Percentiles rank a stretch among this genome's conserved stretches.
These are phyloP conservation scores for Tremella fuciformis DNA, from an alignment of 768 basidiomycete species.

Conservation along the genomic window DNA sequence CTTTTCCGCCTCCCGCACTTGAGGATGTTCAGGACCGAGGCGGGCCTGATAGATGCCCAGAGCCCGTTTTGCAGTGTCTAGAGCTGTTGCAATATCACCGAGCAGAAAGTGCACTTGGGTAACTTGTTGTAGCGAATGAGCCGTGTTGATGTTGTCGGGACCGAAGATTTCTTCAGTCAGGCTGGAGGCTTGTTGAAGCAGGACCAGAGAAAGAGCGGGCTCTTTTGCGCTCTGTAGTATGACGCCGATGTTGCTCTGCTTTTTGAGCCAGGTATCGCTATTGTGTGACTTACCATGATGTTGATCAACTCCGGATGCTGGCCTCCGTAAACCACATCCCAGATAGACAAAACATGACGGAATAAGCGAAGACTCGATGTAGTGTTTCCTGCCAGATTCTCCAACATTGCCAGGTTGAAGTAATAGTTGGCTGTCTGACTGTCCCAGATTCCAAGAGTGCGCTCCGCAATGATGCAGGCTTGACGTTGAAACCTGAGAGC, in stretches of 20 bases:
- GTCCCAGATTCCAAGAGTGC: slow-evolving; percentile 53
- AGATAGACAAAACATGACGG: slow-evolving; percentile 52
- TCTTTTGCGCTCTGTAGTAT: neutral
- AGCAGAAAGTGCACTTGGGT: slow-evolving; percentile 53
- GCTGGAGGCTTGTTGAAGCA: slow-evolving; percentile 44
- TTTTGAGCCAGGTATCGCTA: neutral
- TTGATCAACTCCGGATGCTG: slow-evolving; percentile 52
- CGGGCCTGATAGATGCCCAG: slow-evolving; percentile 47
- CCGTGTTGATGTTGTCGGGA: slow-evolving; percentile 49
- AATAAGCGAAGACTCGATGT: slow-evolving; percentile 49
- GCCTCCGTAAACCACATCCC: slow-evolving; percentile 52
- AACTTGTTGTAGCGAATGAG: slow-evolving; percentile 50
- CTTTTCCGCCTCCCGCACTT: slow-evolving; percentile 51
- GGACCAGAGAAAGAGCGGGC: slow-evolving; percentile 40
- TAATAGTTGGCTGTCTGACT: slow-evolving; percentile 54
- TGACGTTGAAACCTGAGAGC: slow-evolving; percentile 54
- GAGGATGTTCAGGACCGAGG: slow-evolving; percentile 50
- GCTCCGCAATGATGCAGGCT: slow-evolving; percentile 54
- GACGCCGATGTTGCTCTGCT: neutral
- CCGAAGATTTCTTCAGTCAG: slow-evolving; percentile 50
- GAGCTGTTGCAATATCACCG: slow-evolving; percentile 49
- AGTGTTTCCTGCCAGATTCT: slow-evolving; percentile 53
- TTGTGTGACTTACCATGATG: slow-evolving; percentile 52
- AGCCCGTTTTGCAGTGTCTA: slow-evolving; percentile 42
- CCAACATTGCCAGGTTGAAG: slow-evolving; percentile 54